Base-by-base conservation (phyloP, 2,329 filamentous ascomycete genomes). In the Ceratocystis colombiana region DNA sequence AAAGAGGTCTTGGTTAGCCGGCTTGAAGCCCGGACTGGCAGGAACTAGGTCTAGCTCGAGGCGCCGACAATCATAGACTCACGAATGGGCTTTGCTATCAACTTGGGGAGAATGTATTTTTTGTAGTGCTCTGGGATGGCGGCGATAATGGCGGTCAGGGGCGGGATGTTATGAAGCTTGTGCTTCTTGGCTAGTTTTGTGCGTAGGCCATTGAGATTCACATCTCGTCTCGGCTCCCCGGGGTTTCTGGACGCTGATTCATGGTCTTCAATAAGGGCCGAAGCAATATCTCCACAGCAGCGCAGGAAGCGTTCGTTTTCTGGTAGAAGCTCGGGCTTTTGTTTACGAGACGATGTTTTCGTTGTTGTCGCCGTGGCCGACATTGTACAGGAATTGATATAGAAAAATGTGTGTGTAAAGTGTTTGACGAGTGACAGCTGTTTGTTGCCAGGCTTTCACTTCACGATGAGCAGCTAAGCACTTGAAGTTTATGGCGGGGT, bases 61-160 rank as follows among this genome's bases (percentile, higher is more conserved):
- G 37, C 1, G 37, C 12, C 10, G 8, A 10, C 37, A 41, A 5
- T 41, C 37, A 41, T 41, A 41, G 17, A 64, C 82, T 72, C 81
- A 88, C 89, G 83, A 68, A 99, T 97, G 1, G 94, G 94, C 77
- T 99, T 99, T 30, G 95, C 94, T 71, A 99, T 91, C 69, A 99
- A 80, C 77, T 96, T 96, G 22, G 92, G 94, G 69, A 97, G 78
- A 69, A 99, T 96, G 73, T 97, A 97, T 79, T 97, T 99, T 80
- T 97, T 99, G 79, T 97, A 96, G 75, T 97, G 92, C 75, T 99
- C 94, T n/a, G 95, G 95, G 45, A 99, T 93, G 8, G 94, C 94
- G 65, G 94, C 90, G 73, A 99, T 97, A 73, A 99, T 99, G 68
- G 94, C 93, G 7, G 93, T 97, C 70, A 99, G 79, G 30, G 95